Conservation (phyloP, 768 basidiomycete species). For the Tricholoma sp. region DNA sequence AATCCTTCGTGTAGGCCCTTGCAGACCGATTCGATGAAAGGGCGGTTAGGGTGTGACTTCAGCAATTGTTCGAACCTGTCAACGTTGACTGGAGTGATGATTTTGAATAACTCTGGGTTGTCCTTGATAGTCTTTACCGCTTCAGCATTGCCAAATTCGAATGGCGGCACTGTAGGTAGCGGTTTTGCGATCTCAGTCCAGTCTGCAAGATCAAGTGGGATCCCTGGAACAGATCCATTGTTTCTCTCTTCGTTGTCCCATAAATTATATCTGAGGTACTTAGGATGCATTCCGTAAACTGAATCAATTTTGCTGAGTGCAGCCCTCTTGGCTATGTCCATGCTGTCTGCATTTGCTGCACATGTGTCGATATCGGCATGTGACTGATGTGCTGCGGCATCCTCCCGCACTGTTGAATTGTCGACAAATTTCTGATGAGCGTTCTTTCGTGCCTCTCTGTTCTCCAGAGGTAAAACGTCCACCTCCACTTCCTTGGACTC, state of each 20-base stretch:
- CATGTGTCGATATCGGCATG: conserved; percentile 18
- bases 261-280: conserved; percentile 6
- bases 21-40: too few species aligned
- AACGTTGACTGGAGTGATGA: too few species aligned
- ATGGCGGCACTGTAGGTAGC: too few species aligned
- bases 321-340: conserved; percentile 3
- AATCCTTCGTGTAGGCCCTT: too few species aligned
- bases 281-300: background rate
- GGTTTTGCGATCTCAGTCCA: background rate
- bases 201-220: conserved; percentile 12
- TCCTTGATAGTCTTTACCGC: too few species aligned
- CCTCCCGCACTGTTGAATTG: conserved; percentile 15
- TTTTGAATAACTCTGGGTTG: too few species aligned
- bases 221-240: conserved; percentile 11
- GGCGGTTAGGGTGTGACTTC: too few species aligned
- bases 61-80: too few species aligned
- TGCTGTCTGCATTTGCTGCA: conserved; percentile 13
- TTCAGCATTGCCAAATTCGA: too few species aligned
- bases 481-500: too few species aligned
- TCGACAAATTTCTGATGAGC: conserved; percentile 12
- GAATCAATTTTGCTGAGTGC: background rate
- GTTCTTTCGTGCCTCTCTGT: background rate
- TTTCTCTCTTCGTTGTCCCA: background rate
- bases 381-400: conserved; percentile 9
- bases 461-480: too few species aligned